These are phyloP conservation scores for Tephrocybe sp. DNA, from an alignment of 768 basidiomycete species.

Conservation along the genomic window DNA sequence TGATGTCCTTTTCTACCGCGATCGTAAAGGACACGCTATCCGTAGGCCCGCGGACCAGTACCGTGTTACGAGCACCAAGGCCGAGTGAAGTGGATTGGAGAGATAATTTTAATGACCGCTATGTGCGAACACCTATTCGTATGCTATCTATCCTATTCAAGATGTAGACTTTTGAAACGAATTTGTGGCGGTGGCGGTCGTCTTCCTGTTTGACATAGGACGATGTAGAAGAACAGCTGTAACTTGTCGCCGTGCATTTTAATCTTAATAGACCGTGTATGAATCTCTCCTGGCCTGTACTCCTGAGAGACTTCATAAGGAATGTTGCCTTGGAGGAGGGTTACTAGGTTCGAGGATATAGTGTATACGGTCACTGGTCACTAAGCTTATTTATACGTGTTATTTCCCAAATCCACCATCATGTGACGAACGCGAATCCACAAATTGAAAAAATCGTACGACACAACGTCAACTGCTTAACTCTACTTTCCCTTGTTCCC, in stretches of 20 bases:
- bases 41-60: slow-evolving; percentile 30
- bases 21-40: slow-evolving; percentile 35
- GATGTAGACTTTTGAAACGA: not conserved
- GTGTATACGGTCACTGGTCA: too few relatives aligned
- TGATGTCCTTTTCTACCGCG: slow-evolving; percentile 42
- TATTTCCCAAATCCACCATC: not conserved
- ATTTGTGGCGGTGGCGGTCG: not conserved
- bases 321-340: too few relatives aligned
- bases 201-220: slow-evolving; percentile 1
- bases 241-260: too few relatives aligned
- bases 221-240: not conserved
- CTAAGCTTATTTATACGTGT: too few relatives aligned
- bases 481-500: not conserved
- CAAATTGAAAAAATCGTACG: slow-evolving; percentile 12
- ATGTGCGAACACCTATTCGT: not conserved
- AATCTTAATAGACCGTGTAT: not conserved
- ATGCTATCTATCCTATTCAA: not conserved
- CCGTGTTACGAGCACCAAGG: slow-evolving; percentile 9
- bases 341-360: too few relatives aligned
- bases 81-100: not conserved
- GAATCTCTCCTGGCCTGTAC: too few relatives aligned
- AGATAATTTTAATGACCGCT: not conserved
- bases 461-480: not conserved
- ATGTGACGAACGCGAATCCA: slow-evolving; percentile 6
- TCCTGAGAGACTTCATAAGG: too few relatives aligned